Percentiles rank a stretch among this genome's conserved stretches.
phyloP scores from a whole-genome alignment of 2,329 filamentous ascomycete species.

The Botrytis porri region DNA sequence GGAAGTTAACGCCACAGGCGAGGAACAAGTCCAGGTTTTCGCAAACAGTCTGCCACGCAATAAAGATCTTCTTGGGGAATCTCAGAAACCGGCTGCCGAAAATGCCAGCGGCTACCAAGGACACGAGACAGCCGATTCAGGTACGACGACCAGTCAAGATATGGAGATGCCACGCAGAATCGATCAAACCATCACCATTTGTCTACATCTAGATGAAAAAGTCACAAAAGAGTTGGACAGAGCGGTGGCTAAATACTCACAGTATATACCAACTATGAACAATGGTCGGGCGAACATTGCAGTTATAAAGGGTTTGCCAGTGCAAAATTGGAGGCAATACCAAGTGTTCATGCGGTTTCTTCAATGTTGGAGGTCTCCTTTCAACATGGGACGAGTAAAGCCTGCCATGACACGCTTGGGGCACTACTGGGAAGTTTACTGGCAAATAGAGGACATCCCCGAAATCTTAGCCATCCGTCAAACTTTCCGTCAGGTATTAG shows the following conservation, averaged over 20 bases:
- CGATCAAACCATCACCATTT: neutral
- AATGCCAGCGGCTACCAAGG: neutral
- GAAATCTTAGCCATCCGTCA: slow-evolving; percentile 4
- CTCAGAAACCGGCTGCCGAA: neutral
- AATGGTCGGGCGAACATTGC: slow-evolving; percentile 3
- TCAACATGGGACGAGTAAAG: neutral
- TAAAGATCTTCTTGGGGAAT: neutral
- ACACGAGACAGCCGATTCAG: neutral
- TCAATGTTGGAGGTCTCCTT: neutral
- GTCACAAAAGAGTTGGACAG: slow-evolving; percentile 6
- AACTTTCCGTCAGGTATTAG: neutral
- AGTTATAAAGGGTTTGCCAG: slow-evolving; percentile 10
- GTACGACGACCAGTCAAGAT: neutral
- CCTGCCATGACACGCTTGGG: neutral
- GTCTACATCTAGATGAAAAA: neutral
- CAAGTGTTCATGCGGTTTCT: slow-evolving; percentile 6
- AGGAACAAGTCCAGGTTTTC: neutral
- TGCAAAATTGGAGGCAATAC: slow-evolving; percentile 17
- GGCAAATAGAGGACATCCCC: slow-evolving; percentile 8
- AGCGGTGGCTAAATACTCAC: neutral
- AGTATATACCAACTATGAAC: neutral
- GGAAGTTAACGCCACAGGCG: neutral
- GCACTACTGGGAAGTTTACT: neutral
- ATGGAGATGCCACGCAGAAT: neutral
- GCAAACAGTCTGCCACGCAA: neutral